A percentile compares a stretch with the other conserved stretches of the same genome.
Evolutionary conservation across 2,329 filamentous ascomycete genomes (phyloP).

Genomic region (Ceratocystis diversiconidia): DNA sequence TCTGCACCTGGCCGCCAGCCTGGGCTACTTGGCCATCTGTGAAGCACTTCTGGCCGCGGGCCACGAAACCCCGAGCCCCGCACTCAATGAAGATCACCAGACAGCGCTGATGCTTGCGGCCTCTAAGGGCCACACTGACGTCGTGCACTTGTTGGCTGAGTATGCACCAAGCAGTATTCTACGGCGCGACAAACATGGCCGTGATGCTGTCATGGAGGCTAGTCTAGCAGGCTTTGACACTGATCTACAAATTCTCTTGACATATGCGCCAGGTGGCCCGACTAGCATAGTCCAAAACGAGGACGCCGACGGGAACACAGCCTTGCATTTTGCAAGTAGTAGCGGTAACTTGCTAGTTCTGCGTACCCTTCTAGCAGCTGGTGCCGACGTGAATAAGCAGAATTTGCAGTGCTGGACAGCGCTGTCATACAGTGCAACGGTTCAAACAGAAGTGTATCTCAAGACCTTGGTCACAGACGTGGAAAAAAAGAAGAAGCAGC

Average conservation of each 20-base stretch:
- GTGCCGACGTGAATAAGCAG: slow-evolving; percentile 55
- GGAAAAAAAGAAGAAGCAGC: slow-evolving; percentile 37
- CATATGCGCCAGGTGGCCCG: slow-evolving; percentile 42
- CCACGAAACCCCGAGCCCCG: slow-evolving; percentile 60
- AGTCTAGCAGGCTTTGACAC: slow-evolving; percentile 47
- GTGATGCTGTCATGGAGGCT: slow-evolving; percentile 59
- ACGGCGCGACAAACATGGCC: slow-evolving; percentile 50
- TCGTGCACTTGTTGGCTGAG: slow-evolving; percentile 57
- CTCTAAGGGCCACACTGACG: slow-evolving; percentile 52
- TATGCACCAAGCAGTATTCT: slow-evolving; percentile 48
- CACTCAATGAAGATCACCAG: slow-evolving; percentile 64
- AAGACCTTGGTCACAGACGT: slow-evolving; percentile 62
- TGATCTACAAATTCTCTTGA: slow-evolving; percentile 49
- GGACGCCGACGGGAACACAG: slow-evolving; percentile 69
- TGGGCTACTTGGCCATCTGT: slow-evolving; percentile 57
- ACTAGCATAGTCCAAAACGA: slow-evolving; percentile 39
- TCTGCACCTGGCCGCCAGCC: slow-evolving; percentile 63
- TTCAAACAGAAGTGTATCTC: slow-evolving; percentile 74
- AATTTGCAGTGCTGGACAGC: slow-evolving; percentile 75
- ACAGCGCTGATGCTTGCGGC: slow-evolving; percentile 73
- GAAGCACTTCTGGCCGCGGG: slow-evolving; percentile 56
- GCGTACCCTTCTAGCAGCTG: slow-evolving; percentile 61
- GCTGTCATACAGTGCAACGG: slow-evolving; percentile 66
- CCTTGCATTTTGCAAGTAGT: slow-evolving; percentile 71
- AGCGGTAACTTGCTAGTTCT: slow-evolving; percentile 68